These are phyloP conservation scores for Oryza punctata DNA, from an alignment of 176 grass and related monocot species.

Conservation along the genomic window DNA sequence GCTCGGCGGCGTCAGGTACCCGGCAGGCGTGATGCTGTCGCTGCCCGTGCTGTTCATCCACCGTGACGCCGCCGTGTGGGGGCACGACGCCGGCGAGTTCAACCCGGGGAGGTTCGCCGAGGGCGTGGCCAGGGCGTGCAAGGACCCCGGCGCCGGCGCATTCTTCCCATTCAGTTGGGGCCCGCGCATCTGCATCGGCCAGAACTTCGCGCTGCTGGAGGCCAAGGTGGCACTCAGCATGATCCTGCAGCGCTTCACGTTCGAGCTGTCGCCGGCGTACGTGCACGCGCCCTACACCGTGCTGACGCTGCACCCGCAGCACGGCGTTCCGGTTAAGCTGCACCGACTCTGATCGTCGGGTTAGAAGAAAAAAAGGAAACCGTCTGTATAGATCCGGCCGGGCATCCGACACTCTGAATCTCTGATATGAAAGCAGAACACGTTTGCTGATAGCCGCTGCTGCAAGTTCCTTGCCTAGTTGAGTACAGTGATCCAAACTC, in stretches of 20 bases:
- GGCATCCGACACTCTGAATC: no score
- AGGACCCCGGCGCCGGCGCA: not conserved
- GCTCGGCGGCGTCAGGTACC: constrained; percentile 45
- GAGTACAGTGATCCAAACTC: no score
- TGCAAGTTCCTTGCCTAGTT: no score
- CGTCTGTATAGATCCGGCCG: not conserved
- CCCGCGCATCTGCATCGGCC: constrained; percentile 52
- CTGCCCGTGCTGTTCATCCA: constrained; percentile 49
- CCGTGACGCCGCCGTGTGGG: constrained; percentile 47
- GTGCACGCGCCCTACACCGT: constrained; percentile 51
- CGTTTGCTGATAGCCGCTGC: not conserved
- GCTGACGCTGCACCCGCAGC: constrained; percentile 51
- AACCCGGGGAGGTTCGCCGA: constrained; percentile 54
- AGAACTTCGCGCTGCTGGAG: constrained; percentile 61
- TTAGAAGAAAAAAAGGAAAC: not conserved
- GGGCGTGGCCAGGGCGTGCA: constrained; percentile 52
- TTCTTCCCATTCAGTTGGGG: constrained; percentile 61
- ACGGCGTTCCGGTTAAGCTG: constrained; percentile 42
- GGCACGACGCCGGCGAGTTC: constrained; percentile 44
- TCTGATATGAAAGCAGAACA: no score
- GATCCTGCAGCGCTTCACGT: constrained; percentile 55
- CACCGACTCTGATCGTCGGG: not conserved
- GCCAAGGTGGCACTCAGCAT: constrained; percentile 51
- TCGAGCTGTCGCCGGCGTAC: constrained; percentile 49
- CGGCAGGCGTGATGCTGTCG: constrained; percentile 35